Evolutionary conservation across 192 early-diverging fungal species (phyloP), one percentile per base, ranked within the genome.

Genomic region (Backusella luteola): DNA sequence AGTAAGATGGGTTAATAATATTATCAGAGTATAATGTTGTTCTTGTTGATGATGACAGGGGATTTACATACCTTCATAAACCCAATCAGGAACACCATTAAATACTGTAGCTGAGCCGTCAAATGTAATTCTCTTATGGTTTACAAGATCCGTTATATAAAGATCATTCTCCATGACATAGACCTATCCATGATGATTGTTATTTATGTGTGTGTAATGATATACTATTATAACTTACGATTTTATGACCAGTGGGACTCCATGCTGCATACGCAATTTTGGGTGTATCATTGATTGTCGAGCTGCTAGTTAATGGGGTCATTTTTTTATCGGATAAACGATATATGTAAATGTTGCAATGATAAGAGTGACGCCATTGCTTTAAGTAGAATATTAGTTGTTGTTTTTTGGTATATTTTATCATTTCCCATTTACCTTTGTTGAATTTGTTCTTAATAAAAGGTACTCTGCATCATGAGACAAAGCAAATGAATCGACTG

Each of bases 21-120:
- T 26, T 46, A 32, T 44, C 14, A 34, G 32, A 34, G 17, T 34
- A 11, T 34, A 66, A 17, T 17, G 3, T 44, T 44, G 1, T 17
- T 12, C 15, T 15, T 44, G 15, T 17, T 29, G 32, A 3, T 32
- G 32, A 32, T 32, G 15, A 17, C 17, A 67, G 15, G 36, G n/a
- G 4, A 44, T 14, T 49, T 19, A 29, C 19, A 63, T 75, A 68
- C 78, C 78, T 83, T 98, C 97, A 71, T 99, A 99, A 1, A 97
- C 96, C 97, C 97, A 99, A 80, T 99, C 97, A 34, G 96, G 91
- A 12, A 98, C 87, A 15, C 97, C 97, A 79, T 98, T 98, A 76
- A 97, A 94, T 39, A 97, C 87, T 41, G 85, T 87, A 34, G 84
- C 84, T 21, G 91, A 91, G 23, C 97, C 96, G 80, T 98, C 97